Evolutionary conservation across 2,329 filamentous ascomycete genomes (phyloP), one percentile per base, ranked within the genome.

Genomic region (Stagonosporopsis cucurbitacearum): DNA sequence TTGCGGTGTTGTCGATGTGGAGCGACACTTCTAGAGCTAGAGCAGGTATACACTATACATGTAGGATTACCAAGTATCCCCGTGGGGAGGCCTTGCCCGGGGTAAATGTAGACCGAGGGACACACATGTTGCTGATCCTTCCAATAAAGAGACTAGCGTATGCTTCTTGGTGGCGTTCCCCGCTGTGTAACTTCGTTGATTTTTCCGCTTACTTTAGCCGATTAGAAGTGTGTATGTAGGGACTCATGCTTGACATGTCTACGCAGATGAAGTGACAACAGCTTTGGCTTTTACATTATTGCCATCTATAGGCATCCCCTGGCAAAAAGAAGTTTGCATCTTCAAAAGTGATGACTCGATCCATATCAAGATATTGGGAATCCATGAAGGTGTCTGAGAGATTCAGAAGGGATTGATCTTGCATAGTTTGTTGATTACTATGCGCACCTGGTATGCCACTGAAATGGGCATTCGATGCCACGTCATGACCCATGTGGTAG

Each of bases 341-440:
- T 35, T 74, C 71, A 47, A 74, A 74, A 2, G 71, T 74, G 17
- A 74, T 74, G 0, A 74, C 71, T 0, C 71, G 65, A 47, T 74
- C 71, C 67, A 74, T 68, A 22, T 66, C 71, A 23, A 72, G 42
- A 32, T 71, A 74, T 17, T 71, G 66, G 9, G 70, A 65, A 28
- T 71, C 70, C 67, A 72, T 72, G 13, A 74, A 67, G 2, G 71
- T 65, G 40, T 73, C 71, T 0, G 68, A 71, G 1, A 74, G 57
- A 28, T 58, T 71, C 5, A 73, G 48, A 3, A 74, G 49, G 7
- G 65, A 71, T 30, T 71, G 65, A 20, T 74, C 71, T 23, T 72
- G 69, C 1, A 69, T 43, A 8, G 58, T 59, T 15, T 66, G 63
- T 15, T 59, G 60, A 4, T 63, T 58, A 32, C 50, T 40, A 2